Base-by-base conservation (phyloP, 2,329 filamentous ascomycete species). In the Ascochyta viciae-villosae region DNA sequence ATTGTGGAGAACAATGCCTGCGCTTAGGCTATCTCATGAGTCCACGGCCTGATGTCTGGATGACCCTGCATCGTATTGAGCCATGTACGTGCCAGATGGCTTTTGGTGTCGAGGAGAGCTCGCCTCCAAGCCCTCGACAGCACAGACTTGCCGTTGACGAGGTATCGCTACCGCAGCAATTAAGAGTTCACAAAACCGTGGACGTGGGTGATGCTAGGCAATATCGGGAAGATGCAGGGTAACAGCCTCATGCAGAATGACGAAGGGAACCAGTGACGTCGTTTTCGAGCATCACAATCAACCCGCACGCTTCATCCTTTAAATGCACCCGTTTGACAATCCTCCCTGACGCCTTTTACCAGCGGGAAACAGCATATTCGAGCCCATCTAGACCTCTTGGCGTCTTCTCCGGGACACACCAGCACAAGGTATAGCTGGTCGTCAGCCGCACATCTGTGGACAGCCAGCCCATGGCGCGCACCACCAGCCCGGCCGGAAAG, bases 301-400 rank as follows among this genome's bases (percentile, higher is more conserved):
- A 52, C 59, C 50, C 49, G 27, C n/a, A 41, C 19, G 41, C 42
- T 42, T 44, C 58, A 49, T 56, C 54, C 41, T 64, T 63, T 67
- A 63, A 64, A 66, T 57, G 57, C 45, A 43, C 49, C 54, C 29
- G 52, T 50, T 37, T 60, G 55, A 57, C 58, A 71, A 63, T 57
- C 57, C 60, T 65, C 57, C 50, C 45, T 54, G 51, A 51, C 19
- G 40, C 52, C 44, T 44, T 61, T 54, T 43, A 44, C 43, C 55
- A 58, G 58, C 57, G 63, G 60, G 49, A 61, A 57, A 50, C 57
- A 59, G 56, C 62, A 60, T 56, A 54, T 72, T 67, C 59, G 64
- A 70, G 66, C 66, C 65, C 68, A 66, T 74, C 70, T 64, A 72
- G 72, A 59, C 67, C 46, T 57, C 71, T 74, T 72, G 72, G 71